These are phyloP conservation scores for Penicillium verhagenii DNA, from an alignment of 495 filamentous ascomycete genomes.

Conservation along the genomic window DNA sequence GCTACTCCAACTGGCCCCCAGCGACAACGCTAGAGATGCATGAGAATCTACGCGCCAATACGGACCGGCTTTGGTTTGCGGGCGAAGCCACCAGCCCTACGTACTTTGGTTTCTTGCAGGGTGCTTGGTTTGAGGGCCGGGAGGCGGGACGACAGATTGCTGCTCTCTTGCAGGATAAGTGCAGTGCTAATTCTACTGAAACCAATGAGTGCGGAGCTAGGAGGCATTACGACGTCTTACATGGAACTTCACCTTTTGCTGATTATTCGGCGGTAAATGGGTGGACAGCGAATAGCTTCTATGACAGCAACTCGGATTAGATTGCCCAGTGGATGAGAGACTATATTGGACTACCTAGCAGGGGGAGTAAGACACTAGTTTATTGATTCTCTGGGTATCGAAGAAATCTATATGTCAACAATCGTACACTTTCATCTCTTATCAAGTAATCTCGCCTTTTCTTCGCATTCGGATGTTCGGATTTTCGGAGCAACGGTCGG, in stretches of 20 bases:
- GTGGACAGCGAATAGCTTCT: slow-evolving; percentile 18
- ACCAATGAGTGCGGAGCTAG: slow-evolving; percentile 13
- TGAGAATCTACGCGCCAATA: slow-evolving; percentile 70
- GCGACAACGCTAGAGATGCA: slow-evolving; percentile 66
- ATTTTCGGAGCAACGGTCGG: not conserved
- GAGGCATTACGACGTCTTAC: slow-evolving; percentile 10
- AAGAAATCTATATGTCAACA: no score
- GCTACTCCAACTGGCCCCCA: slow-evolving; percentile 74
- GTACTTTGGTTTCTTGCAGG: slow-evolving; percentile 75
- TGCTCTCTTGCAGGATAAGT: slow-evolving; percentile 21
- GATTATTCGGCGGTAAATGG: slow-evolving; percentile 22
- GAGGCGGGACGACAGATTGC: slow-evolving; percentile 54
- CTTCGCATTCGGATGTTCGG: not conserved
- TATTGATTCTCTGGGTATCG: no score
- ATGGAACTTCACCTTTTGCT: slow-evolving; percentile 16
- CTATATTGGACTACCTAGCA: no score
- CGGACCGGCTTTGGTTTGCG: slow-evolving; percentile 66
- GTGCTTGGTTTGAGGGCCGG: slow-evolving; percentile 63
- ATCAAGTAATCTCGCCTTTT: no score
- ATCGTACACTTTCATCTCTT: no score
- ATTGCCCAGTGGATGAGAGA: no score
- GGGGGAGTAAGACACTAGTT: no score
- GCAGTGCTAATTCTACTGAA: slow-evolving; percentile 7
- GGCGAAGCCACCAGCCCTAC: slow-evolving; percentile 69
- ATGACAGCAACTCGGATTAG: slow-evolving; percentile 19